A percentile compares a stretch with the other conserved stretches of the same genome.
Conservation (phyloP, 495 filamentous ascomycete species). For the Neurospora sp. region DNA sequence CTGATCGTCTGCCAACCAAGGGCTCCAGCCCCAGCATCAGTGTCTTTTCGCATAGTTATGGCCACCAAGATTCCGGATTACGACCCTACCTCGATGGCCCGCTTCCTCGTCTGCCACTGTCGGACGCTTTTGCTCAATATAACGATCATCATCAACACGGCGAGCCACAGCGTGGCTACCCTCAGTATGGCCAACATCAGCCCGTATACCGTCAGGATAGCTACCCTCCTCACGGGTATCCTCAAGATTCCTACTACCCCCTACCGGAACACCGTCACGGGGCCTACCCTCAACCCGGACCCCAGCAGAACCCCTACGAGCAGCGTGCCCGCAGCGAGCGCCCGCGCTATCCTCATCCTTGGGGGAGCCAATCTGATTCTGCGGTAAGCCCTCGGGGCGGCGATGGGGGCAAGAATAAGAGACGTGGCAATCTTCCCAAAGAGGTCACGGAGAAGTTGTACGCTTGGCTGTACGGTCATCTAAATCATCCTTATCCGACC, state of each 20-base stretch:
- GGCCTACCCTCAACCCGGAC: background rate
- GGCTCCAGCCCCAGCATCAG: background rate
- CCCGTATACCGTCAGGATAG: background rate
- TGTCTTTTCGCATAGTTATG: background rate
- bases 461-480: conserved; percentile 68
- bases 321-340: background rate
- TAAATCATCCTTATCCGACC: conserved; percentile 76
- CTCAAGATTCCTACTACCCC: background rate
- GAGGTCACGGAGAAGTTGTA: conserved; percentile 72
- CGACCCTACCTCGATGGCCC: background rate
- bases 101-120: background rate
- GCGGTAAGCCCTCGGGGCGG: background rate
- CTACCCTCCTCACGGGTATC: background rate
- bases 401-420: conserved; percentile 16
- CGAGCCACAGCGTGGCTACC: background rate
- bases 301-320: background rate
- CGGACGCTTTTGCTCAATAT: background rate
- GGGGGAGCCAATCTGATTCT: background rate
- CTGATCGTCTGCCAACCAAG: background rate
- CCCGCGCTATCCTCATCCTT: background rate
- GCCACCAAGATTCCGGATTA: background rate
- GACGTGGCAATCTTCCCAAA: conserved; percentile 76
- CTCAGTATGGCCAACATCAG: background rate
- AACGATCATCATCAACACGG: background rate
- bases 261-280: background rate